A percentile compares a stretch with the other conserved stretches of the same genome.
Conservation (phyloP, 179 eudicot species). For the Camellia oleifera region DNA sequence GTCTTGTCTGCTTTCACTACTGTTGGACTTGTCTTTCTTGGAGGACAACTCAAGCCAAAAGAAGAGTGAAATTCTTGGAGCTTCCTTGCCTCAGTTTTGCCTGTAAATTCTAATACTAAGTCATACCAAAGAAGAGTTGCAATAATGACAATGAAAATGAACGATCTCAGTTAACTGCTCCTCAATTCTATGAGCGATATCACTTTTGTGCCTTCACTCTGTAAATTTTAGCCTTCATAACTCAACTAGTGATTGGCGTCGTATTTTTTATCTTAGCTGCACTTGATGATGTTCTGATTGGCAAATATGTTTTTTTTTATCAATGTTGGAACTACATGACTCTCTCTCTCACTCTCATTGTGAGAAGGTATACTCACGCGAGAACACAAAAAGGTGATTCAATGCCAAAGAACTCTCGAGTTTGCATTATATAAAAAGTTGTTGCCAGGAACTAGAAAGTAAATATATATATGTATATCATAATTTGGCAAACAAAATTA, state of each 20-base stretch:
- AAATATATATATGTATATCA: neutral
- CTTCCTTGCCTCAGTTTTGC: conserved; percentile 8
- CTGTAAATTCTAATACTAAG: conserved; percentile 6
- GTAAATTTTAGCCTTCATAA: no score
- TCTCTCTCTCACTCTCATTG: no score
- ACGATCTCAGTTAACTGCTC: neutral
- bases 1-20: conserved; percentile 62
- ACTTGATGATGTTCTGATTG: no score
- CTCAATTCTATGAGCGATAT: no score
- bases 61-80: conserved; percentile 27
- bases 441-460: neutral
- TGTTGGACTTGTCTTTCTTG: conserved; percentile 71
- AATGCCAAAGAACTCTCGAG: neutral
- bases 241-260: no score
- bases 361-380: neutral
- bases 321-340: no score
- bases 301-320: no score
- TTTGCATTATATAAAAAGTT: neutral
- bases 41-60: conserved; percentile 45
- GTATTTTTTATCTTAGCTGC: no score
- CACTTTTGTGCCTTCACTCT: no score
- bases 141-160: neutral
- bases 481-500: neutral
- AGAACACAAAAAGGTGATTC: neutral
- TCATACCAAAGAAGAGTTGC: neutral